phyloP scores from a whole-genome alignment of 768 basidiomycete genomes.

The Collybia nuda region DNA sequence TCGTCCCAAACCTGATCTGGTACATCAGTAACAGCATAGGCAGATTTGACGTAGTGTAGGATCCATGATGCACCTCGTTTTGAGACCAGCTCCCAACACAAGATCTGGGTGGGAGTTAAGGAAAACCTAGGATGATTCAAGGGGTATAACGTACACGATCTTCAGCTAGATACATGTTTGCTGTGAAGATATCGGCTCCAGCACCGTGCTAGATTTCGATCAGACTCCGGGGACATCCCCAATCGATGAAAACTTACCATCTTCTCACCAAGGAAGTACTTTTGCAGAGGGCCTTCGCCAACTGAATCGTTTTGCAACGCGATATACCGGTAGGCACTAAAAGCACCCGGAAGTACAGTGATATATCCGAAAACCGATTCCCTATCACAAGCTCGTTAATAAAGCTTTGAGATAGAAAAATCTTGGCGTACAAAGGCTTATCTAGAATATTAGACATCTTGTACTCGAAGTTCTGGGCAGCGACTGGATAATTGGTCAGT shows the following conservation, averaged over 20 bases:
- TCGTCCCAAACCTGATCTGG: constrained; percentile 70
- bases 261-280: constrained; percentile 97
- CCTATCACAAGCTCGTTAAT: constrained; percentile 20
- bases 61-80: constrained; percentile 90
- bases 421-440: constrained; percentile 64
- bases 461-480: constrained; percentile 93
- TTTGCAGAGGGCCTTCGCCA: constrained; percentile 88
- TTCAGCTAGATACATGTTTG: constrained; percentile 96
- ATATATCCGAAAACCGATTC: constrained; percentile 94
- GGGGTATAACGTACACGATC: constrained; percentile 55
- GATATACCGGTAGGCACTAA: constrained; percentile 89
- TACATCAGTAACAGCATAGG: constrained; percentile 90
- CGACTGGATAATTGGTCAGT: constrained; percentile 37
- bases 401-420: neutral
- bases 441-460: constrained; percentile 94
- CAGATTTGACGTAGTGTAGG: constrained; percentile 94
- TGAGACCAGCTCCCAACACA: constrained; percentile 98
- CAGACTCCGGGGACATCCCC: neutral
- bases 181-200: constrained; percentile 88
- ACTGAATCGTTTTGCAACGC: constrained; percentile 82
- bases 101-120: constrained; percentile 46
- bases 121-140: neutral
- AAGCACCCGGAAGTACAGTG: constrained; percentile 89
- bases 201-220: constrained; percentile 61
- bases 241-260: constrained; percentile 49